Conservation (phyloP, 2,329 filamentous ascomycete species). For the Didymellaceae sp. region DNA sequence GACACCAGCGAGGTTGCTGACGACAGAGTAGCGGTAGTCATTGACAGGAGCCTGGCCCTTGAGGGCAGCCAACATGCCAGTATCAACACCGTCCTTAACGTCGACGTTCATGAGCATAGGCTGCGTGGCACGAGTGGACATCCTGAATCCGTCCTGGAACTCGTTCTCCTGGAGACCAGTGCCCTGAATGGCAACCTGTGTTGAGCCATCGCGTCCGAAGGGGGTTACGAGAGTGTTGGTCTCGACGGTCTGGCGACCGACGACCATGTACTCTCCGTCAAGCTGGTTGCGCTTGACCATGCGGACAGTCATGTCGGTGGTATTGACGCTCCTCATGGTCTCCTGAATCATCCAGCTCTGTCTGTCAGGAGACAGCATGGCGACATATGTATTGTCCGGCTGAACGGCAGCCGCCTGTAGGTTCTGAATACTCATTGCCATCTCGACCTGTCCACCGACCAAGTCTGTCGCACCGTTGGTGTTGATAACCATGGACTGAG, state of each 20-base stretch:
- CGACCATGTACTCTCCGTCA: slow-evolving; percentile 48
- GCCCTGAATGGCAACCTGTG: slow-evolving; percentile 41
- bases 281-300: slow-evolving; percentile 45
- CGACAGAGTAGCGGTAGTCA: slow-evolving; percentile 46
- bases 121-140: slow-evolving; percentile 45
- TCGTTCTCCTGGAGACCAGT: slow-evolving; percentile 49
- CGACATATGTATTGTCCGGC: slow-evolving; percentile 46
- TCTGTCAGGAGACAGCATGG: slow-evolving; percentile 46
- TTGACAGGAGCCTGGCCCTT: slow-evolving; percentile 41
- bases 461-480: slow-evolving; percentile 47
- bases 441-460: slow-evolving; percentile 46
- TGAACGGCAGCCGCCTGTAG: slow-evolving; percentile 39
- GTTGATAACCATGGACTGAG: slow-evolving; percentile 45
- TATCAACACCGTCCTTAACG: slow-evolving; percentile 44
- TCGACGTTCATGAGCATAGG: slow-evolving; percentile 47
- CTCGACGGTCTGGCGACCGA: slow-evolving; percentile 48
- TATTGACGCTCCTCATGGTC: slow-evolving; percentile 45
- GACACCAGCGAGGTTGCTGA: slow-evolving; percentile 44
- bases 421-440: slow-evolving; percentile 41
- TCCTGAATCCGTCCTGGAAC: slow-evolving; percentile 48
- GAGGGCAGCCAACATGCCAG: slow-evolving; percentile 42
- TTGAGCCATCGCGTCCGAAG: slow-evolving; percentile 37
- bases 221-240: slow-evolving; percentile 43
- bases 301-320: slow-evolving; percentile 46
- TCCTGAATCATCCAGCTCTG: slow-evolving; percentile 50